Base-by-base conservation (phyloP, 257 asterid genomes). In the Solanum paucissectum region DNA sequence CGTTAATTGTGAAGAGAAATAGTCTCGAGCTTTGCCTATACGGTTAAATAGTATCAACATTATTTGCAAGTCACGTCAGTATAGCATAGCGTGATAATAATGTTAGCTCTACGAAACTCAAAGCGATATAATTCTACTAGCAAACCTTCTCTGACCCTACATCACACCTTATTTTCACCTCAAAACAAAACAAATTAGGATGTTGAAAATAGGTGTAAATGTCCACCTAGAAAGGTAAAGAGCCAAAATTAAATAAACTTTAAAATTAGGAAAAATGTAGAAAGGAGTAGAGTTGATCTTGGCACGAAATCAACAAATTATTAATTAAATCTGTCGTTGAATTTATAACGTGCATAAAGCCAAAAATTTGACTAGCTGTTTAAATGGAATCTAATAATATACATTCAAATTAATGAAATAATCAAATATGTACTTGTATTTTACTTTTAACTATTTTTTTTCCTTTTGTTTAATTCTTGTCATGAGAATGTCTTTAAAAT, bases 341-440 rank as follows among this genome's bases (percentile, higher is more conserved):
- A 81, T 46, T 46, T 49, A 7, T 79, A 79, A 81, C 85, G 89
- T 72, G 87, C 69, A 60, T 20, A 74, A 60, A 66, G 89, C 86
- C 91, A 89, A 87, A 87, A 58, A n/a, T 21, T 74, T 84, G 85
- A 87, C 73, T 87, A 83, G 83, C 79, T 89, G 87, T 81, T 81
- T 87, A 84, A 89, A 79, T 25, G 84, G 88, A 84, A 89, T 62
- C 86, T 73, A 79, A 77, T 42, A 37, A 55, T 55, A 55, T 55
- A 7, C n/a, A 6, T 55, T 55, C 10, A 18, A 55, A 55, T 55
- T 55, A 55, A 55, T 55, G 64, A 55, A 55, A 10, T 75, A 40
- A 40, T 38, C 7, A 14, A 29, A 69, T 3, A 36, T 2, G 55
- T 60, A 46, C 27, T 38, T 10, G 20, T 55, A 69, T 29, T 52